Percentiles rank a stretch among this genome's conserved stretches.
Evolutionary conservation across 805 yeast species (phyloP).

Genomic region (Yamadazyma sp.): DNA sequence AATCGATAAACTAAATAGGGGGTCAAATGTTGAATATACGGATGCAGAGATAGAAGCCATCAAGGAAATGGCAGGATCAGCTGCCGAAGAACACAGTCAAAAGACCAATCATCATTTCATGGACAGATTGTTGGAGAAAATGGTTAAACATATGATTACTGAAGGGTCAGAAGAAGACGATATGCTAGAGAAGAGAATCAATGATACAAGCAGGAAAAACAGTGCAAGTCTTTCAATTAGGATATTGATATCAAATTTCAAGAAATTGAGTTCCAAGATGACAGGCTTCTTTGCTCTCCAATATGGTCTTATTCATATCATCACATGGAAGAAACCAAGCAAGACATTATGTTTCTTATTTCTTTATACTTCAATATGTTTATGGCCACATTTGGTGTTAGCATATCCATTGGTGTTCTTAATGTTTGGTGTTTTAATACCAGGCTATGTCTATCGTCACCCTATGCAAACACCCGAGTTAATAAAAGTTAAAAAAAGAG

Average conservation of each 20-base stretch:
- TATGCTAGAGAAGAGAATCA: conserved; percentile 37
- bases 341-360: conserved; percentile 61
- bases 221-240: conserved; percentile 58
- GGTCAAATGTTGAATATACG: conserved; percentile 12
- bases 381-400: conserved; percentile 67
- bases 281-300: conserved; percentile 58
- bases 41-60: conserved; percentile 27
- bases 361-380: conserved; percentile 61
- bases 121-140: conserved; percentile 54
- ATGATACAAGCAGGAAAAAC: conserved; percentile 42
- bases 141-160: conserved; percentile 46
- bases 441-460: conserved; percentile 67
- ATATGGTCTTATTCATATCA: conserved; percentile 53
- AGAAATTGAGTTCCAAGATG: conserved; percentile 52
- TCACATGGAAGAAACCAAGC: conserved; percentile 76
- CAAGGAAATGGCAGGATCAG: conserved; percentile 27
- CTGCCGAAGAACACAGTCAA: conserved; percentile 16
- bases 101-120: conserved; percentile 44
- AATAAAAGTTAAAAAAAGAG: conserved; percentile 45
- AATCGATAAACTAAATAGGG: conserved; percentile 20
- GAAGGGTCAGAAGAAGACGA: conserved; percentile 48
- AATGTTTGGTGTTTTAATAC: conserved; percentile 58
- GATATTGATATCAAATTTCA: conserved; percentile 54
- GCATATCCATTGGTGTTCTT: conserved; percentile 60
- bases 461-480: conserved; percentile 51